phyloP scores from a whole-genome alignment of 2,329 filamentous ascomycete genomes.

The Cladosporium sphaerospermum region DNA sequence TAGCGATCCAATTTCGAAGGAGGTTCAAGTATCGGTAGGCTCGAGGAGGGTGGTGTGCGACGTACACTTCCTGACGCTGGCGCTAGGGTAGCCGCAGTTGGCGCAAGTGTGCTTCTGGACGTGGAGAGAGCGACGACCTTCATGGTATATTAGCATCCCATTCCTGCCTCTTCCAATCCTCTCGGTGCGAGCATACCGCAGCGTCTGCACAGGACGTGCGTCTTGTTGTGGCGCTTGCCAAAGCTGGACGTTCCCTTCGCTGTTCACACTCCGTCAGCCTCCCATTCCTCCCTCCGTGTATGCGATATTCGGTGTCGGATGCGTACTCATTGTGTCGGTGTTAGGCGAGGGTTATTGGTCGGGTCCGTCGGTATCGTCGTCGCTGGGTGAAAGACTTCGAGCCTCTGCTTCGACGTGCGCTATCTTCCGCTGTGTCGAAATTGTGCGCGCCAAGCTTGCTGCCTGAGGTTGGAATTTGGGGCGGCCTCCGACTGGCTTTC shows the following conservation, averaged over 20 bases:
- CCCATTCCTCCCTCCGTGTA: conserved; percentile 9
- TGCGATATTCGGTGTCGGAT: conserved; percentile 3
- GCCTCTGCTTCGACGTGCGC: not conserved
- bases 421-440: not conserved
- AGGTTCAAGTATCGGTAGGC: conserved; percentile 6
- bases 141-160: conserved; percentile 22
- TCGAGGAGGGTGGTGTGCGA: conserved; percentile 28
- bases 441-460: conserved; percentile 1
- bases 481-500: not conserved
- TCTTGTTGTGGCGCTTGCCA: conserved; percentile 90
- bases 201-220: conserved; percentile 96
- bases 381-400: conserved; percentile 8
- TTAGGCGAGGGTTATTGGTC: conserved; percentile 31
- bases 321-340: conserved; percentile 18
- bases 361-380: conserved; percentile 11
- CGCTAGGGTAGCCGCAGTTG: conserved; percentile 91
- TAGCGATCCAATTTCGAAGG: not conserved
- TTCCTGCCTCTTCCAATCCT: not conserved
- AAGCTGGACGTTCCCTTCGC: conserved; percentile 68
- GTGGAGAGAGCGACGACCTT: conserved; percentile 95
- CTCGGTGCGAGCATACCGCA: conserved; percentile 65
- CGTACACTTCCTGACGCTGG: conserved; percentile 98
- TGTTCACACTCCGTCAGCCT: conserved; percentile 45
- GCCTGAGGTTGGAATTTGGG: not conserved
- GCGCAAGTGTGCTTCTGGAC: conserved; percentile 99